Percentiles rank a stretch among this genome's conserved stretches.
These are phyloP conservation scores for Cercospora beticola DNA, from an alignment of 2,329 filamentous ascomycete genomes.

Conservation along the genomic window DNA sequence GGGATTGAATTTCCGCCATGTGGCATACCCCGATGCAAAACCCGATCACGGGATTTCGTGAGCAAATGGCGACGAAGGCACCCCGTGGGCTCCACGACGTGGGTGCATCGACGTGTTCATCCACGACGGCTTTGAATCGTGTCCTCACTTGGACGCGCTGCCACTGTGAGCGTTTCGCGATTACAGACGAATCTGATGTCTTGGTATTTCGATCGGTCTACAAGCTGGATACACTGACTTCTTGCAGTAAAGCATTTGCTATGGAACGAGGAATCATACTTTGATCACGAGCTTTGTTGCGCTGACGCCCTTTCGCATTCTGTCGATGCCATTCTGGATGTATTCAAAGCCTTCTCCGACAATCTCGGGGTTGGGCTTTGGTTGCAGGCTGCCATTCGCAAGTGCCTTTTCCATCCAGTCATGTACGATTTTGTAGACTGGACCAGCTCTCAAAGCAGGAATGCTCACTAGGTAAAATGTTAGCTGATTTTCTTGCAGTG, in stretches of 20 bases:
- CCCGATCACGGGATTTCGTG: constrained; percentile 2
- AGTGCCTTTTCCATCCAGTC: constrained; percentile 22
- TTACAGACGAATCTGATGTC: not conserved
- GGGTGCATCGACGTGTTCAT: not conserved
- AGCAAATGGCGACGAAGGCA: not conserved
- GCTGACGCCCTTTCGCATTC: constrained; percentile 23
- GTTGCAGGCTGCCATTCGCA: constrained; percentile 8
- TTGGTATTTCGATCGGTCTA: not conserved
- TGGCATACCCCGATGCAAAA: not conserved
- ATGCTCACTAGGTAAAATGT: constrained; percentile 15
- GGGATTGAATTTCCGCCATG: not conserved
- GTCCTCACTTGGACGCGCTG: not conserved
- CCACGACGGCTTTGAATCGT: not conserved
- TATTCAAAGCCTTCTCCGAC: not conserved
- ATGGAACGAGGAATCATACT: not conserved
- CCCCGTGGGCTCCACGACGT: not conserved
- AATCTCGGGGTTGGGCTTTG: not conserved
- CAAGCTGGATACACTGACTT: not conserved
- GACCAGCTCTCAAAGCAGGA: constrained; percentile 9
- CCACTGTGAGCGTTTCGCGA: not conserved
- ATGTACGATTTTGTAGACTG: constrained; percentile 14
- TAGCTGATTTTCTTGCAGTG: not conserved
- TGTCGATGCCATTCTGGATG: constrained; percentile 24
- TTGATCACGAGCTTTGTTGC: constrained; percentile 28
- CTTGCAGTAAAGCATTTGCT: not conserved